phyloP scores from a whole-genome alignment of 1,284 basidiomycete genomes.

The Ceratobasidium sp. region DNA sequence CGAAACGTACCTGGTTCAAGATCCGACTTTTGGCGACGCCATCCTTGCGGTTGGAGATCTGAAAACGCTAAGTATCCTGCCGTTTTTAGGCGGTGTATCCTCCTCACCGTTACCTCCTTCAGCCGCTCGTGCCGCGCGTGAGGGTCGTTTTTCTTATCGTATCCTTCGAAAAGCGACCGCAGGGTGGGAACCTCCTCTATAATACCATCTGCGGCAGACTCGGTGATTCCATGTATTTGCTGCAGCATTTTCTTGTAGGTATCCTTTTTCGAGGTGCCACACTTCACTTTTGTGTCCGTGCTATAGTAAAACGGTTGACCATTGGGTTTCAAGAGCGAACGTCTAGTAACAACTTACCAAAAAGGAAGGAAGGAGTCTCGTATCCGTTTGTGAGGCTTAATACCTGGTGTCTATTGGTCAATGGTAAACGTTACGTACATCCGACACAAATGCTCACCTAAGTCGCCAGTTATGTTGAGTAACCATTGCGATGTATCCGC shows the following conservation, averaged over 20 bases:
- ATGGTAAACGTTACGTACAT: background rate
- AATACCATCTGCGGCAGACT: slow-evolving; percentile 45
- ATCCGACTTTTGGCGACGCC: slow-evolving; percentile 40
- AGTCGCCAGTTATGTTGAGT: slow-evolving; percentile 46
- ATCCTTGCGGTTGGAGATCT: slow-evolving; percentile 37
- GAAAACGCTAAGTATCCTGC: background rate
- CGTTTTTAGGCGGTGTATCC: background rate
- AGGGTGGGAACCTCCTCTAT: slow-evolving; percentile 45
- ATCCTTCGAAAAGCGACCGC: slow-evolving; percentile 44
- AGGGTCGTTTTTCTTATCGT: slow-evolving; percentile 19
- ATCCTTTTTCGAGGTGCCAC: slow-evolving; percentile 29
- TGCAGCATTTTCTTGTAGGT: slow-evolving; percentile 49
- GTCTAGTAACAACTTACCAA: slow-evolving; percentile 11
- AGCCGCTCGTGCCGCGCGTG: slow-evolving; percentile 11
- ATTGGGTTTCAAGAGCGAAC: background rate
- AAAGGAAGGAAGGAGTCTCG: slow-evolving; percentile 35
- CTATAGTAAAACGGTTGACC: background rate
- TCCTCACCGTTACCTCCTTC: slow-evolving; percentile 24
- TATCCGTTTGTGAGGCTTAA: slow-evolving; percentile 47
- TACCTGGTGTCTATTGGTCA: background rate
- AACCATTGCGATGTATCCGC: slow-evolving; percentile 45
- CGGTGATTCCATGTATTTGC: slow-evolving; percentile 46
- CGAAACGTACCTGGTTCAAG: slow-evolving; percentile 23
- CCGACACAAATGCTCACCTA: slow-evolving; percentile 18
- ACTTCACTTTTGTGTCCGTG: slow-evolving; percentile 37